Conservation (phyloP, 768 basidiomycete genomes). For the Suillus discolor region DNA sequence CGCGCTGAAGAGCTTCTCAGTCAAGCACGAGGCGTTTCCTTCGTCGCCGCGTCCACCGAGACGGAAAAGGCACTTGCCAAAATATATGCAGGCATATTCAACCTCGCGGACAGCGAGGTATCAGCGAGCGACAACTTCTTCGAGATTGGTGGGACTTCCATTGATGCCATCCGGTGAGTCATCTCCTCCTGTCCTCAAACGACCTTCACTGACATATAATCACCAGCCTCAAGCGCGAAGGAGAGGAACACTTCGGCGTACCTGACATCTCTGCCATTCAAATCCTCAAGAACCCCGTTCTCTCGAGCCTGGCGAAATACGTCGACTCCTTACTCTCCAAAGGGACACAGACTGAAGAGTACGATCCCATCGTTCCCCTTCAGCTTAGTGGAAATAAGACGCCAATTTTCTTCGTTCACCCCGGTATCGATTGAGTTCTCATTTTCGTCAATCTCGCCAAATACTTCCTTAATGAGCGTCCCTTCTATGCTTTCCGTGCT, state of each 20-base stretch:
- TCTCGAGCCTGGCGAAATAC: constrained; percentile 34
- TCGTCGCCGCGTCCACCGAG: constrained; percentile 22
- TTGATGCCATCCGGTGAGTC: constrained; percentile 33
- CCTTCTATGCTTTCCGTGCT: constrained; percentile 42
- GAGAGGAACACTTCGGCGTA: constrained; percentile 28
- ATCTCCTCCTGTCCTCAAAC: too few species aligned
- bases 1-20: constrained; percentile 29
- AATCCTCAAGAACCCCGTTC: constrained; percentile 35
- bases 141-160: constrained; percentile 45
- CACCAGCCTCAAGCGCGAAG: constrained; percentile 27
- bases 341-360: constrained; percentile 24
- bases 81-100: constrained; percentile 36
- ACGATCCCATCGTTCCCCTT: constrained; percentile 44
- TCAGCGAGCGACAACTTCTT: constrained; percentile 39
- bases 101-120: constrained; percentile 23
- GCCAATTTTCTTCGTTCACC: constrained; percentile 46
- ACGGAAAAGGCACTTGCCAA: constrained; percentile 33
- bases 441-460: constrained; percentile 46
- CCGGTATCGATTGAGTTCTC: constrained; percentile 43
- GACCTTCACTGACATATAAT: background rate
- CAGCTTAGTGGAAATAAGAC: constrained; percentile 40
- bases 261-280: constrained; percentile 40
- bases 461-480: constrained; percentile 40
- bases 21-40: constrained; percentile 24
- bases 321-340: constrained; percentile 29